These are phyloP conservation scores for Oidium heveae DNA, from an alignment of 2,329 filamentous ascomycete genomes.

Conservation along the genomic window DNA sequence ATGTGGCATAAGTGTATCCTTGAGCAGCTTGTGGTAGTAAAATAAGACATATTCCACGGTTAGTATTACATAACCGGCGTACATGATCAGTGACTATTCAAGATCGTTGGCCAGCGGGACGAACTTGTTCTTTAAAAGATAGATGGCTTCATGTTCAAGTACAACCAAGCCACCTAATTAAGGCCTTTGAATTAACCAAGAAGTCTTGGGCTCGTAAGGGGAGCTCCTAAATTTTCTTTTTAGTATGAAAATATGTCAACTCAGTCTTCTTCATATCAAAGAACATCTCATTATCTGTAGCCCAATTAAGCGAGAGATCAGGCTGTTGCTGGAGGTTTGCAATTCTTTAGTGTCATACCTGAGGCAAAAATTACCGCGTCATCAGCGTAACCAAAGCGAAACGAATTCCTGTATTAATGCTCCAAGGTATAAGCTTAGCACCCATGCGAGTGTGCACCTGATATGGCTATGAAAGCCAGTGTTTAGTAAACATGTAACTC, in stretches of 20 bases:
- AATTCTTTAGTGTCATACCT: neutral
- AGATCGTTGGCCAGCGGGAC: neutral
- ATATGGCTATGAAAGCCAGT: too few species aligned
- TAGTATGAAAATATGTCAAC: neutral
- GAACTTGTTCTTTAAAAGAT: neutral
- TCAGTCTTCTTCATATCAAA: neutral
- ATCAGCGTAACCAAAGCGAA: neutral
- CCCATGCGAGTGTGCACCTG: too few species aligned
- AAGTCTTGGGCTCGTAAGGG: neutral
- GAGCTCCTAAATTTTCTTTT: neutral
- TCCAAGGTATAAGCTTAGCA: too few species aligned
- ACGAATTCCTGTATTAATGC: too few species aligned
- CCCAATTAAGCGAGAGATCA: neutral
- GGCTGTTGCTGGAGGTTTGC: neutral
- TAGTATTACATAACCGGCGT: neutral
- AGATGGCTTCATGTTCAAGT: neutral
- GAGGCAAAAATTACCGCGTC: neutral
- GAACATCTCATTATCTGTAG: neutral
- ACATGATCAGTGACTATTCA: neutral
- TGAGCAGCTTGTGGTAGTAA: neutral
- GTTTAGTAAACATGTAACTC: too few species aligned
- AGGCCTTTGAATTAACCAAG: neutral
- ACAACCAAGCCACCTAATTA: neutral
- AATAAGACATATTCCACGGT: constrained; percentile 4
- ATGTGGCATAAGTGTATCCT: neutral